These are phyloP conservation scores for Cylindrotheca fusiformis DNA, from an alignment of 108 stramenopile species.

Conservation along the genomic window DNA sequence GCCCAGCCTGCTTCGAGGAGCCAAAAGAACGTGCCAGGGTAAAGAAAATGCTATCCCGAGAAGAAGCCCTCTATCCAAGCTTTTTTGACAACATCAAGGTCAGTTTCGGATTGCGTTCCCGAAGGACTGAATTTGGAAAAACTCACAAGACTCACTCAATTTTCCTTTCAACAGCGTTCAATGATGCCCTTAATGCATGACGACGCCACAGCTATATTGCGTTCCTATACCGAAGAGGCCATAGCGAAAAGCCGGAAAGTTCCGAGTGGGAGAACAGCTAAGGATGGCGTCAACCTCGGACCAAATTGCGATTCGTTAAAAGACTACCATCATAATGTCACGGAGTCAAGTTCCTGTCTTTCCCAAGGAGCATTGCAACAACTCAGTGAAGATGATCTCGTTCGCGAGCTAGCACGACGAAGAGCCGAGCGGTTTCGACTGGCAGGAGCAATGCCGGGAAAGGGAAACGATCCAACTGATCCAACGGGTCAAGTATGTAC, in stretches of 20 bases:
- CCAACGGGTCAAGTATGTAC: slow-evolving; percentile 78
- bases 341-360: not conserved
- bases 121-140: too few relatives aligned
- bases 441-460: slow-evolving; percentile 64
- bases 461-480: slow-evolving; percentile 31
- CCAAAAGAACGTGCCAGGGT: slow-evolving; percentile 97
- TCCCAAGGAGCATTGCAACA: slow-evolving; percentile 4
- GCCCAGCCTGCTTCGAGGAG: slow-evolving; percentile 99
- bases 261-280: too few relatives aligned
- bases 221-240: slow-evolving; percentile 79
- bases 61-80: slow-evolving; percentile 88
- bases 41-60: slow-evolving; percentile 90
- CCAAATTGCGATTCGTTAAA: not conserved
- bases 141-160: too few relatives aligned
- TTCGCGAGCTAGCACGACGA: slow-evolving; percentile 71
- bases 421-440: slow-evolving; percentile 59
- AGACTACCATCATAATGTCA: not conserved
- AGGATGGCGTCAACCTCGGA: slow-evolving; percentile 11
- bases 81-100: slow-evolving; percentile 78
- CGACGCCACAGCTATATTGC: slow-evolving; percentile 74
- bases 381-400: slow-evolving; percentile 69
- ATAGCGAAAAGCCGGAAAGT: slow-evolving; percentile 76
- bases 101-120: too few relatives aligned
- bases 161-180: slow-evolving; percentile 6
- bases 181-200: slow-evolving; percentile 85